A percentile compares a stretch with the other conserved stretches of the same genome.
These are phyloP conservation scores for Trametes meyenii DNA, from an alignment of 768 basidiomycete genomes.

Conservation along the genomic window DNA sequence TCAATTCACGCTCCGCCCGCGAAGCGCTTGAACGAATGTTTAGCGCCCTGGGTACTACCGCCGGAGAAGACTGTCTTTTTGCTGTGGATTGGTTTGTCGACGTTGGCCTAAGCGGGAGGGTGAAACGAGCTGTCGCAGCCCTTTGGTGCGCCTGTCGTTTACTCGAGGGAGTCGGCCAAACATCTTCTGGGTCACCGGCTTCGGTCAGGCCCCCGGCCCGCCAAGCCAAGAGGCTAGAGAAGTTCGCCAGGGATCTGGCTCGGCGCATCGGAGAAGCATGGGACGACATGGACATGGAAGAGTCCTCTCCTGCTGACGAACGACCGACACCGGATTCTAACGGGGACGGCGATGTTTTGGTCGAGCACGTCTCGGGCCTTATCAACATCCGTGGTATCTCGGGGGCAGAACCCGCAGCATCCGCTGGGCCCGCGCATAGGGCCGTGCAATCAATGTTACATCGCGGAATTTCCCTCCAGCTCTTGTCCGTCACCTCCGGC, in stretches of 20 bases:
- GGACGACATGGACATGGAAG: slow-evolving; percentile 50
- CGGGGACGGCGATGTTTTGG: slow-evolving; percentile 43
- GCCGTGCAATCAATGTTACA: slow-evolving; percentile 66
- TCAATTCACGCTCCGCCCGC: slow-evolving; percentile 53
- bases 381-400: slow-evolving; percentile 54
- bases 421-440: slow-evolving; percentile 28
- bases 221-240: slow-evolving; percentile 58
- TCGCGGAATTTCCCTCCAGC: slow-evolving; percentile 67
- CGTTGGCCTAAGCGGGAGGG: slow-evolving; percentile 49
- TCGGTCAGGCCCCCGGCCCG: neutral
- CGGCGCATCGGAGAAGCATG: slow-evolving; percentile 72
- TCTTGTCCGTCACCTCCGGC: slow-evolving; percentile 71
- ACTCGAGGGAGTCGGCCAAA: slow-evolving; percentile 67
- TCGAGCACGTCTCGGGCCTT: slow-evolving; percentile 72
- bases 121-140: slow-evolving; percentile 60
- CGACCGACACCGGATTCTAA: slow-evolving; percentile 29
- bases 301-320: neutral
- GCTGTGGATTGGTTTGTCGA: slow-evolving; percentile 83
- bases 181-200: slow-evolving; percentile 43
- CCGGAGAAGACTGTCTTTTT: slow-evolving; percentile 69
- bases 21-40: slow-evolving; percentile 72
- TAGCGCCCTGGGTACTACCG: slow-evolving; percentile 66
- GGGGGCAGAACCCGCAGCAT: neutral
- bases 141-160: slow-evolving; percentile 84
- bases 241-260: slow-evolving; percentile 62